Evolutionary conservation across 2,329 filamentous ascomycete genomes (phyloP).

Genomic region (Emericellopsis atlantica): DNA sequence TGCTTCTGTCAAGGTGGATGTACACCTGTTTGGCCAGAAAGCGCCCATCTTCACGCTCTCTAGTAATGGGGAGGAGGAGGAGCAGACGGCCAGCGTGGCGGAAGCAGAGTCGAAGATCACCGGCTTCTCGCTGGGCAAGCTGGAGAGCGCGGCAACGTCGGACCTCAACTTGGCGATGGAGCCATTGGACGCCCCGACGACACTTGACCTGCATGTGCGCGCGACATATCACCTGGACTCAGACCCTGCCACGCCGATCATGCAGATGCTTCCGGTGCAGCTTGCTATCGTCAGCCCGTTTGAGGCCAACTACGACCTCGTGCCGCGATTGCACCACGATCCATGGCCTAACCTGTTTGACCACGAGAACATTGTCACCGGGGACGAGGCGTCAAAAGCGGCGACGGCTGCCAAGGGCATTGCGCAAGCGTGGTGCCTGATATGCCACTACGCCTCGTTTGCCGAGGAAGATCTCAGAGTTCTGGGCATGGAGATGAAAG

Average conservation of each 20-base stretch:
- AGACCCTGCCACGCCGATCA: constrained; percentile 69
- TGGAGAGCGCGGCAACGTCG: constrained; percentile 30
- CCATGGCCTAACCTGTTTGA: constrained; percentile 84
- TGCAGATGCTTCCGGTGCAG: constrained; percentile 56
- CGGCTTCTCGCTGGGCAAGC: constrained; percentile 30
- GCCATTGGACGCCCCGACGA: constrained; percentile 35
- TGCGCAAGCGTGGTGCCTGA: constrained; percentile 68
- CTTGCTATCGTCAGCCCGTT: constrained; percentile 73
- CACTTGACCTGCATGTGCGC: constrained; percentile 58
- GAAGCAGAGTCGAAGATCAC: constrained; percentile 29
- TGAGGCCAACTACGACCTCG: constrained; percentile 81
- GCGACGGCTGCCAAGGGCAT: constrained; percentile 41
- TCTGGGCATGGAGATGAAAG: constrained; percentile 45
- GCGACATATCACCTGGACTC: constrained; percentile 68
- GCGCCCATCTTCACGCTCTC: constrained; percentile 32
- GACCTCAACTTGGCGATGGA: constrained; percentile 34
- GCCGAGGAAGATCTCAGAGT: constrained; percentile 59
- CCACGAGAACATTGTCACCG: constrained; percentile 29
- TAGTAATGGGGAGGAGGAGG: constrained; percentile 18
- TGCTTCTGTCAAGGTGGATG: constrained; percentile 58
- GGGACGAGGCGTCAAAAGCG: constrained; percentile 30
- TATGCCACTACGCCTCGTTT: constrained; percentile 64
- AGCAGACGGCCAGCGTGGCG: constrained; percentile 17
- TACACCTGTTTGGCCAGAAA: constrained; percentile 49
- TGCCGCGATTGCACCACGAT: constrained; percentile 63